Evolutionary conservation across 495 filamentous ascomycete genomes (phyloP), one percentile per base, ranked within the genome.

Genomic region (Penicillium odoratum): DNA sequence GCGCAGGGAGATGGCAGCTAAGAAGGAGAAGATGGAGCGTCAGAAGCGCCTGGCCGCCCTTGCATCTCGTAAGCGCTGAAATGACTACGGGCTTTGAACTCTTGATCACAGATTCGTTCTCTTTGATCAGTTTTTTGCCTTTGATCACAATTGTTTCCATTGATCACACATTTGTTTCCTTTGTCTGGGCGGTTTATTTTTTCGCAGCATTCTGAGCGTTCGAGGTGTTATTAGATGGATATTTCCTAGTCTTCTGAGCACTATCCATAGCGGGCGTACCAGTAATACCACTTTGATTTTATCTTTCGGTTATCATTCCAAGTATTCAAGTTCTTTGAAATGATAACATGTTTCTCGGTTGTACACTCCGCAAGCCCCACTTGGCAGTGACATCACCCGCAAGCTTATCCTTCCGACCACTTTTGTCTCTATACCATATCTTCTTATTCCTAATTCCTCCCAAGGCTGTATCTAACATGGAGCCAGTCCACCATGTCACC

Each of bases 11-110:
- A 73, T 74, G 55, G 71, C 73, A 54, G 76, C 80, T 13, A 85
- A 83, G 69, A 68, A 73, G 43, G 75, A 79, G 63, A 88, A 89
- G 65, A 55, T 78, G 65, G 83, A 81, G 53, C 74, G 82, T 31
- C 83, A 76, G 75, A 73, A 73, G 60, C 82, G 74, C 53, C 59
- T 85, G 56, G 68, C 70, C 45, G 67, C 66, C 30, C 69, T 85
- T 63, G 80, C 81, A 38, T 68, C 70, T 9, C 74, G 71, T 57
- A 69, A 68, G 55, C 68, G 65, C 15, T 73, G 51, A 67, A 45
- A 50, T 45, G 52, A 13, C 34, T 53, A 31, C 30, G n/a, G 38
- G 26, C 40, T 30, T 42, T 7, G 18, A 40, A 13, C 25, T 18
- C 16, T 50, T 15, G 16, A 50, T 15, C 16, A 21, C 25, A 33